Evolutionary conservation across 208 protist genomes (phyloP), one percentile per base, ranked within the genome.

Genomic region (Acanthamoeba triangularis): DNA sequence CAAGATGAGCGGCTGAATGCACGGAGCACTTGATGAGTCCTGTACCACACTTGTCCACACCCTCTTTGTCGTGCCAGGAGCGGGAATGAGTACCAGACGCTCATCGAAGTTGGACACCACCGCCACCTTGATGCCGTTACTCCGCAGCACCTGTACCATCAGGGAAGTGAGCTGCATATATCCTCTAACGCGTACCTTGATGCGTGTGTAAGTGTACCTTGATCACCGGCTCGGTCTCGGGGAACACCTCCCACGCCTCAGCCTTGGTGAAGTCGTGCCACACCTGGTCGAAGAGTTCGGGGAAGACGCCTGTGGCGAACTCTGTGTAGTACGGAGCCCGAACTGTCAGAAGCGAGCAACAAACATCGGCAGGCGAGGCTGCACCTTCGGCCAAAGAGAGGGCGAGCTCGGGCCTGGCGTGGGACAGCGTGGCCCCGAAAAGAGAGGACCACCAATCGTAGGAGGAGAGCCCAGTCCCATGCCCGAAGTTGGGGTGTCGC

Each of bases 231-330:
- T 47, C 72, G 18, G 72, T 80, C 37, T 80, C 72, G 10, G 72
- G 72, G 72, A 80, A 80, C 72, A 80, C 72, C 30, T 80, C 72
- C 72, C 72, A 80, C 16, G 72, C 72, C 20, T 80, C 72, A 16
- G 72, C 72, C 72, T 20, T 80, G 28, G 35, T 47, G 72, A 80
- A 80, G 72, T 47, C 41, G 33, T 80, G 72, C 72, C 72, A 80
- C 35, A 80, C 33, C 33, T 44, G 72, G 41, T 35, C 72, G 72
- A 80, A 80, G 25, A 80, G n/a, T 35, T 44, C 16, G 1, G 72
- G 72, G 10, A 80, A 80, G 33, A 80, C 33, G 25, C 5, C 72
- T 14, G 11, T 16, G 18, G 33, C 41, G 72, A 80, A 80, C 72
- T 80, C 72, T 80, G 72, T 47, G 14, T 11, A 2, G 8, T 18